Base-by-base conservation (phyloP, 106 monocot species). In the Iris macrosiphon region DNA sequence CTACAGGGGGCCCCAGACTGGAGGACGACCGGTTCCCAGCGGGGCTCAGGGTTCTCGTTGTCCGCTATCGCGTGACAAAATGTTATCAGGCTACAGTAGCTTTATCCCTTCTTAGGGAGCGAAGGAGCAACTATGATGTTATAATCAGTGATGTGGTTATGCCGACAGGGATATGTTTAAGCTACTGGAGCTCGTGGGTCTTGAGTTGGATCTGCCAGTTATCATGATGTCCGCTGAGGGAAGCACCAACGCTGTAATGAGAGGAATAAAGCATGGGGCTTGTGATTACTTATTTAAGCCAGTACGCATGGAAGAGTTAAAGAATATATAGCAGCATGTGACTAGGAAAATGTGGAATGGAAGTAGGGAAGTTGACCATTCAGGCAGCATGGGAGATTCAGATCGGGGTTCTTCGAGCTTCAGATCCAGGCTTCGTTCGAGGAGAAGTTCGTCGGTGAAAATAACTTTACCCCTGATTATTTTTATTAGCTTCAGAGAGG, bases 161-260 rank as follows among this genome's bases (percentile, higher is more conserved):
- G 79, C 79, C 84, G 79, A 79, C 58, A 79, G 75, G 79, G 68
- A 79, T 66, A 75, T 79, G n/a, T 79, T 79, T 45, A 85, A 79
- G 55, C 67, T 85, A 31, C 78, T 84, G 58, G 83, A 84, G 55
- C 68, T 59, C 44, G 75, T 84, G 67, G 83, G 83, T 20, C 67
- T 84, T 52, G 83, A 84, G 63, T 78, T 84, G 83, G 83, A 79
- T 61, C 62, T 75, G 44, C 74, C 74, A 47, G 74, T 81, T 50
- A 81, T 81, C 44, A 81, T 85, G 85, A 85, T 85, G 85, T 85
- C 85, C 32, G 85, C 73, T 58, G 85, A 85, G 76, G 79, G 76
- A 33, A 72, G 85, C 33, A 85, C 85, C n/a, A 72, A 65, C 50
- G 69, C 73, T 37, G 85, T 85, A 31, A 85, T 85, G 85, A 69